These are phyloP conservation scores for Neurospora sp. DNA, from an alignment of 2,329 filamentous ascomycete species.

Conservation along the genomic window DNA sequence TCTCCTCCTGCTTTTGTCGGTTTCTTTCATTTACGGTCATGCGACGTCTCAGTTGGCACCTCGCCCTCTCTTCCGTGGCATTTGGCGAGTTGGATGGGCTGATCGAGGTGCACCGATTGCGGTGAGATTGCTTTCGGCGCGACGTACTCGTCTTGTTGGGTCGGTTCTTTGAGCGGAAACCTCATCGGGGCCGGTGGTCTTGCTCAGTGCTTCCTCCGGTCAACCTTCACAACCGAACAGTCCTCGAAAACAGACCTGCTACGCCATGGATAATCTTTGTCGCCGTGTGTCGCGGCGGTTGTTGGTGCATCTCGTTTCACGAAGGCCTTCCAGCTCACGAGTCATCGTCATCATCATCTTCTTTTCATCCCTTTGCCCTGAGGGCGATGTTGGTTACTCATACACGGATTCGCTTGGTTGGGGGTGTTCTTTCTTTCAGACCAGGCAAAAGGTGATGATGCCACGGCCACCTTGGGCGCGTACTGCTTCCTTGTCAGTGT, in stretches of 20 bases:
- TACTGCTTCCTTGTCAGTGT: not conserved
- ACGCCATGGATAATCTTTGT: not conserved
- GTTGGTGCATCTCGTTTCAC: not conserved
- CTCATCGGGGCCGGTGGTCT: not conserved
- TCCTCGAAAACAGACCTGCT: not conserved
- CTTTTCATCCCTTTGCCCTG: not conserved
- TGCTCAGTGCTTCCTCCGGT: not conserved
- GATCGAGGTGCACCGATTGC: rapidly evolving
- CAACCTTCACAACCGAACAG: not conserved
- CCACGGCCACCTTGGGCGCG: not conserved
- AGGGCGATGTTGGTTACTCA: not conserved
- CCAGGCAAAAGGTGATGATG: rapidly evolving
- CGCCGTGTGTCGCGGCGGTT: not conserved
- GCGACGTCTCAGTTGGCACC: not conserved
- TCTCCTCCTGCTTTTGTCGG: not conserved
- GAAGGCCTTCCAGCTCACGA: not conserved
- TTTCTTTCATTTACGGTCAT: not conserved
- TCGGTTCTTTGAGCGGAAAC: not conserved
- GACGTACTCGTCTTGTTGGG: not conserved
- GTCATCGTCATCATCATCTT: not conserved
- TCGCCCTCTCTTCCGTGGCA: not conserved
- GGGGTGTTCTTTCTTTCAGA: not conserved
- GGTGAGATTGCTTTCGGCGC: not conserved
- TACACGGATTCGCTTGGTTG: not conserved
- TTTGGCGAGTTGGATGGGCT: not conserved